These are phyloP conservation scores for Penicillium ucsense DNA, from an alignment of 495 filamentous ascomycete genomes.

Conservation along the genomic window DNA sequence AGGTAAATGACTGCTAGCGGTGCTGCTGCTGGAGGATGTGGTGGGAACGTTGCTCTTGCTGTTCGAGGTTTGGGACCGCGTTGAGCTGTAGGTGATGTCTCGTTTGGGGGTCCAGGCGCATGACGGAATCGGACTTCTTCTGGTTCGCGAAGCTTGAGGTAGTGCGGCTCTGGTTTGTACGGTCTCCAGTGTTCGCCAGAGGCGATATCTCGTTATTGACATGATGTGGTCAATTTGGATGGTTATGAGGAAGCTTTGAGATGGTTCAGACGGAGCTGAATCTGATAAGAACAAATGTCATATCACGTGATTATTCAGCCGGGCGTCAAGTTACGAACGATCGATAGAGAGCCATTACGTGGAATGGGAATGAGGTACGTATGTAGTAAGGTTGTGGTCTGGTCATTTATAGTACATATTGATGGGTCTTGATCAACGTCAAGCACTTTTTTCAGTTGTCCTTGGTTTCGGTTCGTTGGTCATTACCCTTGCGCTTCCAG, in stretches of 20 bases:
- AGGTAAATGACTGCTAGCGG: slow-evolving; percentile 4
- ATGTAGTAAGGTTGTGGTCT: background rate
- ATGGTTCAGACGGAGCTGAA: no score
- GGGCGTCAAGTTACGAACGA: no score
- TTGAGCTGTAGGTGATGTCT: slow-evolving; percentile 9
- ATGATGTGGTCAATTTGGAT: slow-evolving; percentile 6
- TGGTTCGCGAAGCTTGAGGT: slow-evolving; percentile 4
- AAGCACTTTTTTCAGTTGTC: slow-evolving; percentile 30
- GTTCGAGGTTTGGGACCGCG: slow-evolving; percentile 11
- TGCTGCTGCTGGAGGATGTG: slow-evolving; percentile 3
- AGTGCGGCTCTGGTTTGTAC: slow-evolving; percentile 4
- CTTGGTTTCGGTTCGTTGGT: slow-evolving; percentile 68
- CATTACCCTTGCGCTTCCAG: slow-evolving; percentile 88
- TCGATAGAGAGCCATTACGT: no score
- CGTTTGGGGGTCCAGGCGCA: slow-evolving; percentile 14
- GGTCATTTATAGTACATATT: background rate
- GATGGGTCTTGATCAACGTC: background rate
- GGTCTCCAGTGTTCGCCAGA: slow-evolving; percentile 10
- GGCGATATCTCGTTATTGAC: slow-evolving; percentile 10
- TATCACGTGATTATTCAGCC: slow-evolving; percentile 8
- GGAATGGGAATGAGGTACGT: no score
- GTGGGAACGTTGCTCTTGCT: slow-evolving; percentile 6
- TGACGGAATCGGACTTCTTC: slow-evolving; percentile 1
- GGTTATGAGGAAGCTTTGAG: no score
- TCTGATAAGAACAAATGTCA: background rate